Percentiles rank a stretch among this genome's conserved stretches.
Evolutionary conservation across 108 stramenopile species (phyloP).

Genomic region (Bacterosira constricta): DNA sequence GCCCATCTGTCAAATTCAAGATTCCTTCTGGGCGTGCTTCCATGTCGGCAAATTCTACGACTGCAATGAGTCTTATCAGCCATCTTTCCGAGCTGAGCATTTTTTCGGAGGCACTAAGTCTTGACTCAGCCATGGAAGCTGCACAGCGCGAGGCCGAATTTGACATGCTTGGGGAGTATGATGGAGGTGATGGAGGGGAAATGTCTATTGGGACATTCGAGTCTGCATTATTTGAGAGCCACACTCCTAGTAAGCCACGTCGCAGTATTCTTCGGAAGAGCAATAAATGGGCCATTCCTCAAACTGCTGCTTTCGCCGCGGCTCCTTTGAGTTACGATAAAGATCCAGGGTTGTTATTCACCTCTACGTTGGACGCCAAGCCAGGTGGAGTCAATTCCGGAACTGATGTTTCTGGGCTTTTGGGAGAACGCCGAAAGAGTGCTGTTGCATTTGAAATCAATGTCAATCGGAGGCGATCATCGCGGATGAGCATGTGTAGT

Average conservation of each 20-base stretch:
- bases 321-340: conserved; percentile 13
- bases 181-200: conserved; percentile 9
- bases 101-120: conserved; percentile 33
- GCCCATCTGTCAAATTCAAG: conserved; percentile 25
- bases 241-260: not conserved
- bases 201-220: not conserved
- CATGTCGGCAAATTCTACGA: not conserved
- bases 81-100: conserved; percentile 33
- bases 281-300: conserved; percentile 3
- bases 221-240: not conserved
- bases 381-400: conserved; percentile 47
- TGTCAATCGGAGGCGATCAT: conserved; percentile 21
- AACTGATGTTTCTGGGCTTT: conserved; percentile 37
- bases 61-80: conserved; percentile 15
- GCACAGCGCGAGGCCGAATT: conserved; percentile 42
- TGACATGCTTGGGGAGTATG: conserved; percentile 34
- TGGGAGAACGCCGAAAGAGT: conserved; percentile 38
- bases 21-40: not conserved
- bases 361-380: conserved; percentile 47
- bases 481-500: conserved; percentile 34
- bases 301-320: not conserved
- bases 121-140: conserved; percentile 48
- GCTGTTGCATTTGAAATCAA: conserved; percentile 26
- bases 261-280: conserved; percentile 33
- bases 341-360: conserved; percentile 48